Percentiles rank a stretch among this genome's conserved stretches.
Conservation (phyloP, 148 eudicot species). For the Chenopodium berlandieri region DNA sequence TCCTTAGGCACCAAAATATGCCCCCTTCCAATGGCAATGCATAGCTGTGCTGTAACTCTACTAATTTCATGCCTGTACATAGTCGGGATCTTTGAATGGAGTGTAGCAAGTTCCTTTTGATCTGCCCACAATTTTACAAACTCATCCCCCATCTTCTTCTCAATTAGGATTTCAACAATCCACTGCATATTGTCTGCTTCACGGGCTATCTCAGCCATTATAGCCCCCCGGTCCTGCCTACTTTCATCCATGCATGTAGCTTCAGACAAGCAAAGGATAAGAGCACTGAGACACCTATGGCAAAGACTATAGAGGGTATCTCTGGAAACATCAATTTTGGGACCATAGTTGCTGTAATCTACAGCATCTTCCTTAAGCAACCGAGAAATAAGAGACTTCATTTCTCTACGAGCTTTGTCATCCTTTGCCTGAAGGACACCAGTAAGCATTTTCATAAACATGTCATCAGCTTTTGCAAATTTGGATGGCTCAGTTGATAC, state of each 20-base stretch:
- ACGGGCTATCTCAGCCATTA: constrained; percentile 80
- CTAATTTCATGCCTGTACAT: constrained; percentile 92
- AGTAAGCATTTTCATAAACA: constrained; percentile 56
- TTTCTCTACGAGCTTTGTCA: constrained; percentile 81
- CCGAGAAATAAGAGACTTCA: constrained; percentile 61
- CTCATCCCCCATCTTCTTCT: constrained; percentile 69
- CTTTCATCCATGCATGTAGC: constrained; percentile 65
- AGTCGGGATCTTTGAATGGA: constrained; percentile 79
- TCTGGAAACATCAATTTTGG: constrained; percentile 57
- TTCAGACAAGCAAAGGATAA: constrained; percentile 73
- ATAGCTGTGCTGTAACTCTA: constrained; percentile 78
- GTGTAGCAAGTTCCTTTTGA: constrained; percentile 77
- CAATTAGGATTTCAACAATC: constrained; percentile 71
- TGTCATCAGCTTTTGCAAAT: constrained; percentile 55
- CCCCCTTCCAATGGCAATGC: constrained; percentile 82
- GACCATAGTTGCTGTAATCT: constrained; percentile 25
- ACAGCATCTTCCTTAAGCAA: constrained; percentile 62
- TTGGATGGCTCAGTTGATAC: constrained; percentile 62
- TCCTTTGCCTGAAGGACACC: constrained; percentile 85
- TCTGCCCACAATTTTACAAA: constrained; percentile 87
- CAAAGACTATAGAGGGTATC: constrained; percentile 70
- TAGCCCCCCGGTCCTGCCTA: constrained; percentile 56
- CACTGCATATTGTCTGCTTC: constrained; percentile 95
- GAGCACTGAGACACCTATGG: constrained; percentile 81
- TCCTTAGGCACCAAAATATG: constrained; percentile 71